phyloP scores from a whole-genome alignment of 2,329 filamentous ascomycete genomes.

The Thelonectria discophora region DNA sequence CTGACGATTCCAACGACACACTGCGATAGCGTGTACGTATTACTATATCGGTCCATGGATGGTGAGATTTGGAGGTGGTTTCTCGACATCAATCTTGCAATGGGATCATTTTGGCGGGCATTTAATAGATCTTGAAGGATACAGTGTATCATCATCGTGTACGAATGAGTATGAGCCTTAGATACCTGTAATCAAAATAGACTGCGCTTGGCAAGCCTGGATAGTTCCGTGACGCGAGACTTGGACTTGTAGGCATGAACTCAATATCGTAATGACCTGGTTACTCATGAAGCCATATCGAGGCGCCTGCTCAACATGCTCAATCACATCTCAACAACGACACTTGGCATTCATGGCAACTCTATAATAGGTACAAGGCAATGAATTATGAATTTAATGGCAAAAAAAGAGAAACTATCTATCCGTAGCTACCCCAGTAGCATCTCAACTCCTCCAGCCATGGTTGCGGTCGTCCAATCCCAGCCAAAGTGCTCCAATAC shows the following conservation, averaged over 20 bases:
- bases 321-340: no score
- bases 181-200: neutral
- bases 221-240: no score
- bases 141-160: neutral
- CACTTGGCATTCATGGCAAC: no score
- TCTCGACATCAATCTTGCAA: neutral
- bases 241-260: no score
- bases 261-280: no score
- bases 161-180: neutral
- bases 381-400: slow-evolving; percentile 6
- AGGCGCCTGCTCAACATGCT: no score
- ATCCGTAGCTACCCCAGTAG: slow-evolving; percentile 2
- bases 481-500: slow-evolving; percentile 26
- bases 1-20: neutral
- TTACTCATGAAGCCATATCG: no score
- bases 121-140: neutral
- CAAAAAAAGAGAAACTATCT: neutral
- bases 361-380: no score
- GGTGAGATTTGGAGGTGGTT: neutral
- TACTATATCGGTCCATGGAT: neutral
- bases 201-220: neutral
- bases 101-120: neutral
- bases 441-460: slow-evolving; percentile 4
- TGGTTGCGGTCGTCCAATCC: slow-evolving; percentile 20
- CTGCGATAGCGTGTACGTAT: neutral